Percentiles rank a stretch among this genome's conserved stretches.
phyloP scores from a whole-genome alignment of 352 stramenopile genomes.

The Pythium sukuiense region DNA sequence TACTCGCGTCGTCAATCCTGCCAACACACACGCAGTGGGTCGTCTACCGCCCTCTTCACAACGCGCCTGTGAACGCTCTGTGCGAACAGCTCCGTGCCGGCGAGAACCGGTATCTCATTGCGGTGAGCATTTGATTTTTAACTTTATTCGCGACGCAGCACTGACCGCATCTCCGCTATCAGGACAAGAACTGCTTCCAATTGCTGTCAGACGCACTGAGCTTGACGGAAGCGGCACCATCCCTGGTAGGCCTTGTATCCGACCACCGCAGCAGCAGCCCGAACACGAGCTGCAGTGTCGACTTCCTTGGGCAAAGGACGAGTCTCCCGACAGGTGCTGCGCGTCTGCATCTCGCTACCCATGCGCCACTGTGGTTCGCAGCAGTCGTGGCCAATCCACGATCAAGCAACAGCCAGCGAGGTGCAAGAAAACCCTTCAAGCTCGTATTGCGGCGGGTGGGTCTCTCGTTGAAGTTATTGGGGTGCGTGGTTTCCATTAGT shows the following conservation, averaged over 20 bases:
- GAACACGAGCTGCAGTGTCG: slow-evolving; percentile 25
- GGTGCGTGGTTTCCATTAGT: not conserved
- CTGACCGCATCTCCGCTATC: too few relatives aligned
- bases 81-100: slow-evolving; percentile 36
- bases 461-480: too few relatives aligned
- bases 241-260: slow-evolving; percentile 49
- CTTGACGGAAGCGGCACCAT: slow-evolving; percentile 1
- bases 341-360: slow-evolving; percentile 35
- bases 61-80: slow-evolving; percentile 38
- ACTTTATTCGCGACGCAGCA: too few relatives aligned
- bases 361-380: slow-evolving; percentile 47
- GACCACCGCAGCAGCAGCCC: slow-evolving; percentile 44
- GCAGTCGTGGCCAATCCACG: slow-evolving; percentile 40
- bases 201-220: slow-evolving; percentile 33
- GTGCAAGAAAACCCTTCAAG: slow-evolving; percentile 39
- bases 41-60: slow-evolving; percentile 58
- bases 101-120: slow-evolving; percentile 38
- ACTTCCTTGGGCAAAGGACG: slow-evolving; percentile 46
- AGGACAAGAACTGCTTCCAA: slow-evolving; percentile 62
- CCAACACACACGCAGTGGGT: slow-evolving; percentile 48
- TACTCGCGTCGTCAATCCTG: slow-evolving; percentile 31
- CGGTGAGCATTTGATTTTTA: too few relatives aligned
- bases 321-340: slow-evolving; percentile 42
- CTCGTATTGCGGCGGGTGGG: slow-evolving; percentile 39
- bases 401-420: slow-evolving; percentile 23